These are phyloP conservation scores for Chamaecyparis obtusa DNA, from an alignment of 75 land plant genomes.

Conservation along the genomic window DNA sequence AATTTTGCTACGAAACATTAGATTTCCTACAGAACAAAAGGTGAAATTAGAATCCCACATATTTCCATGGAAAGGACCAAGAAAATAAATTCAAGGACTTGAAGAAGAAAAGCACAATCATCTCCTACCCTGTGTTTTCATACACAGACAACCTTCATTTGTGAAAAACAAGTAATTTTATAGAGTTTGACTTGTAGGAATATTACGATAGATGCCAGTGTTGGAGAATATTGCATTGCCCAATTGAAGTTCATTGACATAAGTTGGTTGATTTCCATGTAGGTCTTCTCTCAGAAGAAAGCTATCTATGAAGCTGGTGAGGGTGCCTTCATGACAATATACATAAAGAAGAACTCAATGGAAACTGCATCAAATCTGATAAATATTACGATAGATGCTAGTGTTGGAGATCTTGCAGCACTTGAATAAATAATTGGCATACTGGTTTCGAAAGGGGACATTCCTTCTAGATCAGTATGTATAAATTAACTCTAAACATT, in stretches of 20 bases:
- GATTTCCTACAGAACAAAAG: no score
- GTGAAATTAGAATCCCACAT: no score
- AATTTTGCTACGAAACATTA: no score
- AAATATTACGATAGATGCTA: conserved; percentile 75
- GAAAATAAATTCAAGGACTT: no score
- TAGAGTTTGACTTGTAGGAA: no score
- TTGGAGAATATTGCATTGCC: conserved; percentile 9
- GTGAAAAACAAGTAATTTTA: no score
- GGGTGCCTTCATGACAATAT: conserved; percentile 86
- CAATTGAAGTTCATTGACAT: neutral
- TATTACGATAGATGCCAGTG: no score
- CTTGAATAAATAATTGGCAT: conserved; percentile 66
- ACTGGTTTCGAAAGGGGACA: conserved; percentile 76
- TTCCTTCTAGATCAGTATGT: conserved; percentile 71
- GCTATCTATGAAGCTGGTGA: conserved; percentile 93
- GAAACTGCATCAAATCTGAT: conserved; percentile 86
- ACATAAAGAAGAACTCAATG: conserved; percentile 61
- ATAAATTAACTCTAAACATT: neutral
- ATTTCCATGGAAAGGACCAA: no score
- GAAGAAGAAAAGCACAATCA: no score
- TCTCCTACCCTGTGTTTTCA: no score
- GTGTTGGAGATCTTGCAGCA: conserved; percentile 92
- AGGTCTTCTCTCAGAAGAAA: conserved; percentile 95
- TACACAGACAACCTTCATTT: no score
- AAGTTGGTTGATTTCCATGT: conserved; percentile 13